phyloP scores from a whole-genome alignment of 495 filamentous ascomycete species.

The Tuber brumale region DNA sequence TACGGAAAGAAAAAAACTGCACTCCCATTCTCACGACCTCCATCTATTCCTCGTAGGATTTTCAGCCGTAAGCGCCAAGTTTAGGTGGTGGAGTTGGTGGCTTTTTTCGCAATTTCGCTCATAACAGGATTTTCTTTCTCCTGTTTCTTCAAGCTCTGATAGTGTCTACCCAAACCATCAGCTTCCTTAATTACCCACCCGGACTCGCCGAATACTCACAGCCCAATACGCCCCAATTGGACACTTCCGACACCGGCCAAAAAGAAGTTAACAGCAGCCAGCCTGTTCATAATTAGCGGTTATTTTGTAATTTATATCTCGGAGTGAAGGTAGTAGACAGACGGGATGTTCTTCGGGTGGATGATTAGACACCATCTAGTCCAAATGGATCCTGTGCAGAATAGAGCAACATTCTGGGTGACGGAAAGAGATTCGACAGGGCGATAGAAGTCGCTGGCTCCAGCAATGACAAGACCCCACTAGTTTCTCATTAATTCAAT shows the following conservation, averaged over 20 bases:
- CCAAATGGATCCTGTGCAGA: conserved; percentile 90
- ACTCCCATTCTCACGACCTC: background rate
- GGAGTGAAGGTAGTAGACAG: conserved; percentile 40
- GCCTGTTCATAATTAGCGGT: conserved; percentile 46
- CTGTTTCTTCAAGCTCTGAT: conserved; percentile 29
- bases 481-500: conserved; percentile 38
- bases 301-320: background rate
- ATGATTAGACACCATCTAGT: conserved; percentile 98
- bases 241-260: conserved; percentile 71
- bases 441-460: conserved; percentile 82
- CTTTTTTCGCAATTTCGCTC: background rate
- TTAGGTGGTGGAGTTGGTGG: background rate
- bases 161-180: conserved; percentile 16
- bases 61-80: background rate
- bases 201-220: conserved; percentile 46
- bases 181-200: background rate
- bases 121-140: conserved; percentile 8
- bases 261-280: conserved; percentile 98
- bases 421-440: conserved; percentile 89
- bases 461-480: conserved; percentile 89
- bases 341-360: conserved; percentile 85
- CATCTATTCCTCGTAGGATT: background rate
- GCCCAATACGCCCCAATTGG: conserved; percentile 69
- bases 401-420: conserved; percentile 82
- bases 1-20: background rate